Evolutionary conservation across 768 basidiomycete species (phyloP).

Genomic region (Auricularia heimuer): DNA sequence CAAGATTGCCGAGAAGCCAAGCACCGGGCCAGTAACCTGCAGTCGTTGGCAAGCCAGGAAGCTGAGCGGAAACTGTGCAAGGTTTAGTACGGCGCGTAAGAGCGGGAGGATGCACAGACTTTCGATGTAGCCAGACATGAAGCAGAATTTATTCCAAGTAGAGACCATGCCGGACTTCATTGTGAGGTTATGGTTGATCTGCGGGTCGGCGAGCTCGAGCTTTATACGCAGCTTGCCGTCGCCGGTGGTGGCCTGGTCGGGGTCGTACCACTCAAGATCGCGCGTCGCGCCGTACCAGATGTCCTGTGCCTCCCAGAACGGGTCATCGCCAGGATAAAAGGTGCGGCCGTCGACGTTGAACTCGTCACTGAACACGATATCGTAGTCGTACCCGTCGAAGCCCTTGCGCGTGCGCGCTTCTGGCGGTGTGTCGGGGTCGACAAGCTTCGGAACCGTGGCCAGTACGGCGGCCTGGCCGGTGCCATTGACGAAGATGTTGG

Average conservation of each 20-base stretch:
- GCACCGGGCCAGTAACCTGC: conserved; percentile 44
- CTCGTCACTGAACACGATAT: conserved; percentile 27
- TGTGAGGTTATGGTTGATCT: conserved; percentile 12
- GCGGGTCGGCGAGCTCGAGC: conserved; percentile 7
- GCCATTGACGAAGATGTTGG: conserved; percentile 56
- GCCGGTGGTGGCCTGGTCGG: conserved; percentile 49
- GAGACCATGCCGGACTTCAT: conserved; percentile 25
- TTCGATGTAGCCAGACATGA: conserved; percentile 17
- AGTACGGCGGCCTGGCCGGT: conserved; percentile 60
- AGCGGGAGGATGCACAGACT: conserved; percentile 13
- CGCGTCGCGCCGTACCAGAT: conserved; percentile 27
- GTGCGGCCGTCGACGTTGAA: conserved; percentile 27
- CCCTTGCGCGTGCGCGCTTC: conserved; percentile 5
- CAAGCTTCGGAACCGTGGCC: conserved; percentile 6
- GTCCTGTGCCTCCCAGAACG: conserved; percentile 37
- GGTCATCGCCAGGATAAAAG: conserved; percentile 29
- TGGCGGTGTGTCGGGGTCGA: conserved; percentile 13
- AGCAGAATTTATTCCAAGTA: conserved; percentile 22
- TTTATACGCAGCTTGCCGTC: conserved; percentile 13
- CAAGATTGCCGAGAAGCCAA: conserved; percentile 15
- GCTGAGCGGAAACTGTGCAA: conserved; percentile 45
- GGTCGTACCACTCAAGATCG: conserved; percentile 17
- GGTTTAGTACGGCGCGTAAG: conserved; percentile 6
- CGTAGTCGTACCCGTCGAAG: conserved; percentile 8
- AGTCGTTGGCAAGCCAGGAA: conserved; percentile 50